Base-by-base conservation (phyloP, 305 asterid genomes). In the Nicotiana rustica region DNA sequence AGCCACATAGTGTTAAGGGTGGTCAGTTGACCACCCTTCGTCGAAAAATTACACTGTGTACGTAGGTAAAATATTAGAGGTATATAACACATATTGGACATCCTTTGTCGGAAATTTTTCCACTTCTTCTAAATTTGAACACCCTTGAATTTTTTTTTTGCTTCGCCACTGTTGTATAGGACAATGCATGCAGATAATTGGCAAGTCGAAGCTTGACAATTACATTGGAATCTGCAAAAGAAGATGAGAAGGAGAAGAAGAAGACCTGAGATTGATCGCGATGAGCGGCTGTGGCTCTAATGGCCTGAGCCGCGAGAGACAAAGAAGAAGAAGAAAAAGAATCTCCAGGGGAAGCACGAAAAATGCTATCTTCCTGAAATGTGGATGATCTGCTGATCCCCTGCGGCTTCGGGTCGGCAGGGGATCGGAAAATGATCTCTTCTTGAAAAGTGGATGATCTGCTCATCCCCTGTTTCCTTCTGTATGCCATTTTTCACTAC, bases 311-410 rank as follows among this genome's bases (percentile, higher is more conserved):
- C 0, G 82, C 85, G 13, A 83, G 82, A 52, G 82, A 64, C 1
- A 60, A 55, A 0, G 82, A 82, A 3, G 81, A 35, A 2, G 79
- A 68, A 14, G 78, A 66, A 17, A 52, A 75, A 52, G 44, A 15
- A 15, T 76, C 80, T 8, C 66, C 66, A 1, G 67, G 49, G 31
- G 66, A 2, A 41, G 49, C 3, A 76, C 52, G 66, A 15, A 31
- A 55, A 76, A 8, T 55, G 15, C 10, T 18, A 9, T 84, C 85
- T 66, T 81, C 76, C 60, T 84, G 71, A 60, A 84, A 84, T 14
- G 87, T 84, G 80, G 87, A 67, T 61, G 82, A 67, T 67, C 76
- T 84, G 6, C 73, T 75, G 66, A 84, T 55, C 47, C 84, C 87
- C 10, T 66, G 49, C 49, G 49, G 84, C 65, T 67, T 80, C 18